A percentile compares a stretch with the other conserved stretches of the same genome.
Evolutionary conservation across 2,329 filamentous ascomycete species (phyloP).

Genomic region (Fusarium zealandicum): DNA sequence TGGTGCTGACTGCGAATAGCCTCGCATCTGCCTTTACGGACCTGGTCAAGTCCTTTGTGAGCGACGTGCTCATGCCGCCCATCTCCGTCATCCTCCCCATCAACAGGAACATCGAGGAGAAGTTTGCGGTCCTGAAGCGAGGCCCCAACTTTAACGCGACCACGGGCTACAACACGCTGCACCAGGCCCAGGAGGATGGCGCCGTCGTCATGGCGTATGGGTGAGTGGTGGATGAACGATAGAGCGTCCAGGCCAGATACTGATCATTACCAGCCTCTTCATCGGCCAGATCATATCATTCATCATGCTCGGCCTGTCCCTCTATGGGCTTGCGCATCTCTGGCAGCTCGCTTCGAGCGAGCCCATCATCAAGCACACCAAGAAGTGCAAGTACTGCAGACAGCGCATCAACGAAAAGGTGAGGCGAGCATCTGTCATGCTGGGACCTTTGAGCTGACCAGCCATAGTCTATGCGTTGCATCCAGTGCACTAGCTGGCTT

Average conservation of each 20-base stretch:
- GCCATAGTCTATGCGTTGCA: conserved; percentile 52
- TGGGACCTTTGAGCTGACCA: conserved; percentile 9
- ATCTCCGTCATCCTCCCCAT: conserved; percentile 73
- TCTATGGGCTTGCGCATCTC: conserved; percentile 68
- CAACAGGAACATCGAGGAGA: conserved; percentile 75
- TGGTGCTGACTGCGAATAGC: conserved; percentile 47
- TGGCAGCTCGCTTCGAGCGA: conserved; percentile 70
- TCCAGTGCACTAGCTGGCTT: conserved; percentile 61
- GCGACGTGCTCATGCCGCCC: conserved; percentile 73
- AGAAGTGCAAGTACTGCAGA: conserved; percentile 73
- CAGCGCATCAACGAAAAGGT: conserved; percentile 71
- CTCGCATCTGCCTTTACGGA: conserved; percentile 75
- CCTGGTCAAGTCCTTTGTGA: conserved; percentile 75
- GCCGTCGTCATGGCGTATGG: conserved; percentile 77
- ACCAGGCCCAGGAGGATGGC: conserved; percentile 73
- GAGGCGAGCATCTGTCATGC: conserved; percentile 15
- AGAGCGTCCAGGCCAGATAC: background rate
- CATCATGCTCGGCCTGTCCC: conserved; percentile 66
- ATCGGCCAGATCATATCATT: conserved; percentile 72
- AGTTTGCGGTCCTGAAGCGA: conserved; percentile 70
- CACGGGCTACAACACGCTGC: conserved; percentile 72
- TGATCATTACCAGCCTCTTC: conserved; percentile 56
- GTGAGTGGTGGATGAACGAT: conserved; percentile 47
- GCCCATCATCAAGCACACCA: conserved; percentile 73
- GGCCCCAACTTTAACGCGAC: conserved; percentile 62